A percentile compares a stretch with the other conserved stretches of the same genome.
Evolutionary conservation across 352 stramenopile species (phyloP).

Genomic region (Globisporangium irregulare): DNA sequence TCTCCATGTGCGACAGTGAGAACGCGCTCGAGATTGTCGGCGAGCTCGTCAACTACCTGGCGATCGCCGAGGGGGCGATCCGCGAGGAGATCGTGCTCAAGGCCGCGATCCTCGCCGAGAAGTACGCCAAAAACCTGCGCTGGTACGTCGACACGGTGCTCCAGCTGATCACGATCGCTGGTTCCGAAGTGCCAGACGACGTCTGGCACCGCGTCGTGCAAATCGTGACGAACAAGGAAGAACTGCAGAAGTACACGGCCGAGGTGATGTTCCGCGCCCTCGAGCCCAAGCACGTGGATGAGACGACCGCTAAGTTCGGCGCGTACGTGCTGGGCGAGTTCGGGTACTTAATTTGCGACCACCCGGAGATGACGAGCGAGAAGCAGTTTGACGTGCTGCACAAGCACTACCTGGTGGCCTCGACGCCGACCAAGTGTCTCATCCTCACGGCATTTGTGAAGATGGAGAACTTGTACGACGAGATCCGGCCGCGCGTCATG

Average conservation of each 20-base stretch:
- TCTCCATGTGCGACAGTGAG: conserved; percentile 96
- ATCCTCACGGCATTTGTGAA: conserved; percentile 97
- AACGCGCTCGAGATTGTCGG: conserved; percentile 96
- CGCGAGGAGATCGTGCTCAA: conserved; percentile 97
- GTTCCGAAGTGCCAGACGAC: conserved; percentile 91
- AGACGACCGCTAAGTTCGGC: conserved; percentile 93
- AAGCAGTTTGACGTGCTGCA: conserved; percentile 96
- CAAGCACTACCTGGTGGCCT: conserved; percentile 92
- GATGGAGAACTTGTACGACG: conserved; percentile 87
- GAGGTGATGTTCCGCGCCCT: conserved; percentile 94
- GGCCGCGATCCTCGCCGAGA: conserved; percentile 97
- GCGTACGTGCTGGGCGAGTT: conserved; percentile 98
- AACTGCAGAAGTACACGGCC: conserved; percentile 94
- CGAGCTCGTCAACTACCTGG: conserved; percentile 95
- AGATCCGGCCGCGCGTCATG: conserved; percentile 85
- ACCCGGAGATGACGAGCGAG: conserved; percentile 87
- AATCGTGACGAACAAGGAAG: conserved; percentile 98
- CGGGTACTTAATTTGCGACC: conserved; percentile 92
- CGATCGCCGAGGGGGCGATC: conserved; percentile 92
- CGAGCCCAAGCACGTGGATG: conserved; percentile 92
- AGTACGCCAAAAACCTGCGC: conserved; percentile 94
- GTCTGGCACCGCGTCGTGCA: conserved; percentile 99
- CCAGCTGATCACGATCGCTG: conserved; percentile 94
- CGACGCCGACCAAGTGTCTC: conserved; percentile 88
- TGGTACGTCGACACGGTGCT: conserved; percentile 98